Evolutionary conservation across 768 basidiomycete genomes (phyloP).

Genomic region (Boletus patriciae): DNA sequence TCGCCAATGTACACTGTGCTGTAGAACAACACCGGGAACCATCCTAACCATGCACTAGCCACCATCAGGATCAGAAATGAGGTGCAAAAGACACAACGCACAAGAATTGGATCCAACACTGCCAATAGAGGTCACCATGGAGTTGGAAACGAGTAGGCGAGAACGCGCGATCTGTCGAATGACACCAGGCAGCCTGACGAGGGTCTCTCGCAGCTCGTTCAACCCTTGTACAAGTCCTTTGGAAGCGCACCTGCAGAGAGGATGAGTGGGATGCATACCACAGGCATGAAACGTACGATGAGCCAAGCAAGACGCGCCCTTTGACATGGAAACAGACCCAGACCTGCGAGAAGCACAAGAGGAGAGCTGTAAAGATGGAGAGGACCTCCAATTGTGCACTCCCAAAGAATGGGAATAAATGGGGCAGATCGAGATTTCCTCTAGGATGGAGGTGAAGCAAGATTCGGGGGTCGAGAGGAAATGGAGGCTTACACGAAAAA

Average conservation of each 20-base stretch:
- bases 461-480: too few relatives aligned
- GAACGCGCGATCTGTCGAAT: slow-evolving; percentile 81
- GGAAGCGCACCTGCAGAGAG: slow-evolving; percentile 8
- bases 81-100: slow-evolving; percentile 36
- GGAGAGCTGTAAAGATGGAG: slow-evolving; percentile 69
- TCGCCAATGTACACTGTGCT: slow-evolving; percentile 87
- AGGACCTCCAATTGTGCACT: slow-evolving; percentile 78
- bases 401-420: slow-evolving; percentile 62
- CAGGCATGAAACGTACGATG: slow-evolving; percentile 30
- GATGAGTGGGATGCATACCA: slow-evolving; percentile 5
- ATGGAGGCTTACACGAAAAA: slow-evolving; percentile 74
- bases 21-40: slow-evolving; percentile 93
- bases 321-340: slow-evolving; percentile 64
- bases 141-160: too few relatives aligned
- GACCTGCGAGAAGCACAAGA: too few relatives aligned
- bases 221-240: slow-evolving; percentile 47
- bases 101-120: slow-evolving; percentile 85
- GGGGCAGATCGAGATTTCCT: slow-evolving; percentile 77
- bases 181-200: slow-evolving; percentile 63
- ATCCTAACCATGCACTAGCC: slow-evolving; percentile 64
- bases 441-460: slow-evolving; percentile 36
- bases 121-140: slow-evolving; percentile 10
- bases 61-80: slow-evolving; percentile 6
- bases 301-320: slow-evolving; percentile 66
- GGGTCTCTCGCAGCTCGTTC: slow-evolving; percentile 68